Evolutionary conservation across 257 asterid species (phyloP).

Genomic region (Dorcoceras hygrometricum): DNA sequence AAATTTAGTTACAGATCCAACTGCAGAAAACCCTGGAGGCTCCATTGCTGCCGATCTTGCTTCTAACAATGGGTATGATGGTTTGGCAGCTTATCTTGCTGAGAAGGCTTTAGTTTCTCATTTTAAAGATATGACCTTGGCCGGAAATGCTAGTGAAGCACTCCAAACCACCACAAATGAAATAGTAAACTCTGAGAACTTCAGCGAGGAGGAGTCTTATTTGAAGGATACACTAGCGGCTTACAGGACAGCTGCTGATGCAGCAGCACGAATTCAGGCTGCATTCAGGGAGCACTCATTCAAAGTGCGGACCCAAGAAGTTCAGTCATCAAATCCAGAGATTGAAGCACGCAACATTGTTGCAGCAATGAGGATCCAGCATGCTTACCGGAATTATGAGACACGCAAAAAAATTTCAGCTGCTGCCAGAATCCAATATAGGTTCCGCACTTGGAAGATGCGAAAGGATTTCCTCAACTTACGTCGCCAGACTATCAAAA

Average conservation of each 20-base stretch:
- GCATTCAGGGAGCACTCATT: slow-evolving; percentile 86
- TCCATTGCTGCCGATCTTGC: slow-evolving; percentile 92
- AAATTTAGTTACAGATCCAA: slow-evolving; percentile 87
- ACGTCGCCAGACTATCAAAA: slow-evolving; percentile 79
- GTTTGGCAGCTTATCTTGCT: slow-evolving; percentile 94
- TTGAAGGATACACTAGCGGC: slow-evolving; percentile 88
- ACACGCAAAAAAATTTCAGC: slow-evolving; percentile 68
- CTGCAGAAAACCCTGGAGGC: slow-evolving; percentile 72
- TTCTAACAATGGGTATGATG: slow-evolving; percentile 68
- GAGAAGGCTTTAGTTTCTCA: slow-evolving; percentile 89
- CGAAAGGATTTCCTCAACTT: slow-evolving; percentile 77
- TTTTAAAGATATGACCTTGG: slow-evolving; percentile 81
- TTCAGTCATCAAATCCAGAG: slow-evolving; percentile 67
- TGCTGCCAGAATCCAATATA: slow-evolving; percentile 84
- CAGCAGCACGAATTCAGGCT: slow-evolving; percentile 92
- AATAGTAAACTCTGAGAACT: slow-evolving; percentile 37
- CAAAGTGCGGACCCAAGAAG: slow-evolving; percentile 44
- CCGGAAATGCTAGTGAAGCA: slow-evolving; percentile 92
- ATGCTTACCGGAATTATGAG: slow-evolving; percentile 79
- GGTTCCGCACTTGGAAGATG: slow-evolving; percentile 86
- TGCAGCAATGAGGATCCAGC: slow-evolving; percentile 98
- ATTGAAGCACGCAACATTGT: slow-evolving; percentile 74
- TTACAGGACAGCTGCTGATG: slow-evolving; percentile 95
- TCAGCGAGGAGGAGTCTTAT: slow-evolving; percentile 61
- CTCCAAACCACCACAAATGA: slow-evolving; percentile 53